Base-by-base conservation (phyloP, 139 green algal genomes). In the Chlamydomonas asymmetrica region DNA sequence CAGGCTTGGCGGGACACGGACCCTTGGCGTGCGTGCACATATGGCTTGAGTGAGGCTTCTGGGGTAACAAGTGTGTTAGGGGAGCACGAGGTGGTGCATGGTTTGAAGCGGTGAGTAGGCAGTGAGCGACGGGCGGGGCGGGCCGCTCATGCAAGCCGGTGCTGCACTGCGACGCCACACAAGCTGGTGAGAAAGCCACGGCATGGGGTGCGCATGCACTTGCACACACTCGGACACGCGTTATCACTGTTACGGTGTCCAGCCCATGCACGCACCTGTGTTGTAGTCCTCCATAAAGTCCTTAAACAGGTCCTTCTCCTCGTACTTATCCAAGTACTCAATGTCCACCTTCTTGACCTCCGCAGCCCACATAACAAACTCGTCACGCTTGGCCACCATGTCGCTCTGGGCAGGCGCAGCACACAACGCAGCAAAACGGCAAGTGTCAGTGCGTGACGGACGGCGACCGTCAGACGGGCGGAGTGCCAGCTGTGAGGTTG, bases 361-460 rank as follows among this genome's bases (percentile, higher is more conserved):
- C 20, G 83, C 65, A 27, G 90, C 89, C 93, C 93, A 97, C 65
- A 92, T 62, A 40, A 88, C 82, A 82, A 97, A 97, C 81, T 97
- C 93, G 25, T 83, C 75, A 20, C 85, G 83, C 78, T 97, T 97
- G 71, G 40, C 66, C 48, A 71, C 49, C 4, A 64, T 50, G 66
- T 91, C 87, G 25, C 59, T 78, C 81, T 89, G 65, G 22, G 35
- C 35, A 32, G 8, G 8, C 39, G 61, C n/a, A 66, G 61, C 34
- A 37, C 13, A 23, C 63, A 32, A 25, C 56, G 16, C 56, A 13
- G 60, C 52, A 5, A 25, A 34, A 60, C 16, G 9, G 9, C 5
- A 20, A 20, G 22, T 25, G 13, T 60, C 5, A 25, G n/a, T 7
- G 22, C 5, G 52, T 60, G 22, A 7, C 50, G 5, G 22, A 22